Evolutionary conservation across 495 filamentous ascomycete species (phyloP).

Genomic region (Geopyxis carbonaria): DNA sequence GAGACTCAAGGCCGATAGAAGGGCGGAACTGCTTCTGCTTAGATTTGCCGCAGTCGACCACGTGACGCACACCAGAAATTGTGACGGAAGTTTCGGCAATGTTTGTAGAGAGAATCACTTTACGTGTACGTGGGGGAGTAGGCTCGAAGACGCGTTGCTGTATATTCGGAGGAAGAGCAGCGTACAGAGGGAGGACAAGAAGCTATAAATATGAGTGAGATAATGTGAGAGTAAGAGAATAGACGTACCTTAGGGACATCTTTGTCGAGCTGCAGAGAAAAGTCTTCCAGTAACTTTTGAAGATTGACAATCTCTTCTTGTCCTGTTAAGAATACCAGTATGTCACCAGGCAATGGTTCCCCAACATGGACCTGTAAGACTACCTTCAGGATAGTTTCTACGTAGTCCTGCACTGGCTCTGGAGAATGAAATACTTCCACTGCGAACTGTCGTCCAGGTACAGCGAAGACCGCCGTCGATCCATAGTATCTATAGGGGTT

Average conservation of each 20-base stretch:
- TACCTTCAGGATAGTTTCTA: constrained; percentile 60
- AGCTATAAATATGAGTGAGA: constrained; percentile 23
- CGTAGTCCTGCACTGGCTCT: constrained; percentile 63
- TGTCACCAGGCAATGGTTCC: constrained; percentile 81
- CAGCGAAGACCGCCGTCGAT: constrained; percentile 30
- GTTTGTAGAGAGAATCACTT: constrained; percentile 85
- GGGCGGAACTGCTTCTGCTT: constrained; percentile 87
- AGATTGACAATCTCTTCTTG: constrained; percentile 81
- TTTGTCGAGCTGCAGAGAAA: constrained; percentile 49
- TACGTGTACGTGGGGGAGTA: constrained; percentile 57
- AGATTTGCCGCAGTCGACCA: constrained; percentile 84
- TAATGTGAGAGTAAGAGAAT: constrained; percentile 33
- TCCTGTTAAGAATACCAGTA: constrained; percentile 83
- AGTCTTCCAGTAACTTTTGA: constrained; percentile 64
- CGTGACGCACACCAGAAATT: constrained; percentile 76
- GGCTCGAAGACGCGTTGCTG: constrained; percentile 77
- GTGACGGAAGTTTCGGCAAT: constrained; percentile 98
- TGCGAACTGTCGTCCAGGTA: constrained; percentile 77
- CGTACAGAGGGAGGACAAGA: constrained; percentile 52
- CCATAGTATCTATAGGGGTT: neutral
- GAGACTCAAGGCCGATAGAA: constrained; percentile 70
- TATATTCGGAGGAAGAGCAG: constrained; percentile 52
- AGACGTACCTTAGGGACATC: constrained; percentile 52
- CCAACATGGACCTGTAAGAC: constrained; percentile 81
- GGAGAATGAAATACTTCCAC: constrained; percentile 64